Conservation (phyloP, 164 flowering plant species). For the Santalum album region DNA sequence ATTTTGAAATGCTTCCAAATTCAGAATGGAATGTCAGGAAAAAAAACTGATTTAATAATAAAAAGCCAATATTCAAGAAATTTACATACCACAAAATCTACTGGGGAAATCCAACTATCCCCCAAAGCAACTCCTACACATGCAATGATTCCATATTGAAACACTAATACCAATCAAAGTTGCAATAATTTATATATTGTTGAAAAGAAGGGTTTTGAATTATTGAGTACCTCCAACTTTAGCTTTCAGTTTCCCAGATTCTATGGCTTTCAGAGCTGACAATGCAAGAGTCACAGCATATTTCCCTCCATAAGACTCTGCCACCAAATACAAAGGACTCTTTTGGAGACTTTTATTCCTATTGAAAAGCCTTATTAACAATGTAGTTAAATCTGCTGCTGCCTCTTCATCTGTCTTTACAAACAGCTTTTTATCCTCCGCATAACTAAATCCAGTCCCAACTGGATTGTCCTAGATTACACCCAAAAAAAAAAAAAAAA, state of each 20-base stretch:
- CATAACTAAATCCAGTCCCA: conserved; percentile 87
- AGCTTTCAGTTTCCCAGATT: conserved; percentile 54
- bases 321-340: conserved; percentile 66
- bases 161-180: background rate
- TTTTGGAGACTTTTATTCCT: conserved; percentile 41
- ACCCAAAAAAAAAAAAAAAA: background rate
- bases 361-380: conserved; percentile 53
- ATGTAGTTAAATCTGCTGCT: conserved; percentile 59
- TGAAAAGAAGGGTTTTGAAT: background rate
- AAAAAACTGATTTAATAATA: too few relatives aligned
- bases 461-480: conserved; percentile 74
- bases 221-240: conserved; percentile 63
- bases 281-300: conserved; percentile 71
- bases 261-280: conserved; percentile 54
- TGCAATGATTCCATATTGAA: background rate
- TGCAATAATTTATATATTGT: background rate
- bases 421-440: conserved; percentile 41
- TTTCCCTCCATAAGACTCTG: conserved; percentile 94
- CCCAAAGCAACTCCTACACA: conserved; percentile 74
- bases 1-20: too few relatives aligned
- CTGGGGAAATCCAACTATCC: conserved; percentile 96
- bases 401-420: conserved; percentile 85
- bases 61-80: too few relatives aligned
- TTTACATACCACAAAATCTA: conserved; percentile 74
- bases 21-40: too few relatives aligned